phyloP scores from a whole-genome alignment of 2,329 filamentous ascomycete species.

The Fusarium heterosporum region DNA sequence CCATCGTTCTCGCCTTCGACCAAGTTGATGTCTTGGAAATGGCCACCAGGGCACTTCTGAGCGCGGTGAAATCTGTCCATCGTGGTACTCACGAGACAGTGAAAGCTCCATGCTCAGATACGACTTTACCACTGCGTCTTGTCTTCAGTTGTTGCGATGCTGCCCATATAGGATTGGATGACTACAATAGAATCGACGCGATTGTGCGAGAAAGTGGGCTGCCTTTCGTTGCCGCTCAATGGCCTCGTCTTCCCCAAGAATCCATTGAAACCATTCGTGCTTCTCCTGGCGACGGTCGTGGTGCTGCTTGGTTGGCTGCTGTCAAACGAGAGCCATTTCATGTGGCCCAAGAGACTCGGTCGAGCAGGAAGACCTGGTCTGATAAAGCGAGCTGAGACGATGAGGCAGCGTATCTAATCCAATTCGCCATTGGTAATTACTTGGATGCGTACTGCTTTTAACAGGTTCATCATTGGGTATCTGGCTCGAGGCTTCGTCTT shows the following conservation, averaged over 20 bases:
- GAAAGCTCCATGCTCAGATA: conserved; percentile 52
- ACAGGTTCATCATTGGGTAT: conserved; percentile 9
- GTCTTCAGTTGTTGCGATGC: conserved; percentile 59
- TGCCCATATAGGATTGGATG: conserved; percentile 59
- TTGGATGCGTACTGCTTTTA: conserved; percentile 54
- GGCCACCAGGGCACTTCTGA: conserved; percentile 54
- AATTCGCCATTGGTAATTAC: conserved; percentile 39
- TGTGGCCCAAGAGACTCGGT: neutral
- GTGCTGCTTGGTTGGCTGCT: conserved; percentile 12
- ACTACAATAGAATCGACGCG: conserved; percentile 60
- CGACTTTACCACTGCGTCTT: conserved; percentile 51
- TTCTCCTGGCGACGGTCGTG: conserved; percentile 10
- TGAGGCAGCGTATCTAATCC: neutral
- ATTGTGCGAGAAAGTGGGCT: conserved; percentile 54
- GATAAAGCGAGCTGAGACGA: neutral
- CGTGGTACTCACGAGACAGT: conserved; percentile 53
- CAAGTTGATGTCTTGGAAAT: conserved; percentile 55
- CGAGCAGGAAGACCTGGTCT: neutral
- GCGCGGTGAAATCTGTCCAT: conserved; percentile 54
- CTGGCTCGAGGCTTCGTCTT: conserved; percentile 9
- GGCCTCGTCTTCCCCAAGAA: neutral
- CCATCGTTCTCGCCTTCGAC: conserved; percentile 62
- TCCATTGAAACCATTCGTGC: neutral
- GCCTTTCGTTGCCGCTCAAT: conserved; percentile 38
- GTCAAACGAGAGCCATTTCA: neutral